Evolutionary conservation across 1,284 basidiomycete species (phyloP), one percentile per base, ranked within the genome.

Genomic region (Sanghuangporus sanghuang): DNA sequence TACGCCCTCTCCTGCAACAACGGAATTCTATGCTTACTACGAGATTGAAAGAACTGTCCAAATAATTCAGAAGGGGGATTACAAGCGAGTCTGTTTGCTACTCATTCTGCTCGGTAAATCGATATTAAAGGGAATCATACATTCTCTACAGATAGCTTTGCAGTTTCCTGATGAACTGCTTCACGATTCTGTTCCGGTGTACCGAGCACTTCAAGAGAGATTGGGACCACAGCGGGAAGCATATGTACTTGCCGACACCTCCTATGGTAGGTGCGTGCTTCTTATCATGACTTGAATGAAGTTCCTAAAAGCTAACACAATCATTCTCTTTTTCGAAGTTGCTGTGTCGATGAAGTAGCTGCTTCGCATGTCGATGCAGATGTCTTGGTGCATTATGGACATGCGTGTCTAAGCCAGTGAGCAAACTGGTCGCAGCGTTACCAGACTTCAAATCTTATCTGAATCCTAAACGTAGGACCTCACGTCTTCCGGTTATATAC

Each of bases 81-180:
- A 81, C 72, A 85, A 83, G 71, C 78, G 86, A 70, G 90, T 90
- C 66, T 61, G 81, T 67, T 11, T 61, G 52, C 40, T 57, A 64
- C 53, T 59, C 23, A 39, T 23, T 18, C 49, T 49, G 27, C 18
- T 54, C 46, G 60, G 46, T 61, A n/a, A 52, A 6, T 35, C 27
- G 12, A 18, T 59, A 8, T n/a, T 46, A 54, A 52, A 53, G 23
- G 44, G 23, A 60, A n/a, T 44, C 58, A 50, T 46, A 46, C 55
- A 46, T 48, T 59, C 18, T 54, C 52, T 18, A 39, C 64, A 95
- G 92, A 85, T 95, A 60, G 95, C 94, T 0, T 82, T 99, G 9
- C 96, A 99, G 74, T 98, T 99, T 69, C 96, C 97, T 0, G 96
- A 99, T 73, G 93, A 97, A 74, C 85, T 97, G 8, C 77, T 99